Percentiles rank a stretch among this genome's conserved stretches.
Evolutionary conservation across 2,329 filamentous ascomycete species (phyloP).

Genomic region (Westerdykella aurantiaca): DNA sequence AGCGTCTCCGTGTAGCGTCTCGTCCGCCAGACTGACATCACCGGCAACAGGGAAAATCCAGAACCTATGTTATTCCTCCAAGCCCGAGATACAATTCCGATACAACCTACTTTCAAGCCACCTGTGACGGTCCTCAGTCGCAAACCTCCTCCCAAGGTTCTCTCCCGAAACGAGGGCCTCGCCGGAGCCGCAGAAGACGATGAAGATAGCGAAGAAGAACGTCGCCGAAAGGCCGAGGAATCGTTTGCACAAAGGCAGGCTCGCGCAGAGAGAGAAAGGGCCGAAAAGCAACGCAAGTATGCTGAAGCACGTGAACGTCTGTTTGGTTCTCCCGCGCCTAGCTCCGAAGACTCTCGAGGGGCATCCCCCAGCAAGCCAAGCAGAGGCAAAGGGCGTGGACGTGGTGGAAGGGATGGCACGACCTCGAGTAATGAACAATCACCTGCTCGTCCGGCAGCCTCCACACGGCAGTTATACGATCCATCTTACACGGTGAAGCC

Average conservation of each 20-base stretch:
- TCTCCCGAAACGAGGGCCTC: slow-evolving; percentile 50
- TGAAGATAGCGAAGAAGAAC: slow-evolving; percentile 62
- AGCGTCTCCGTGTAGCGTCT: background rate
- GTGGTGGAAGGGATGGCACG: slow-evolving; percentile 35
- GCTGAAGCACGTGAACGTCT: slow-evolving; percentile 83
- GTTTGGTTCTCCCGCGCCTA: slow-evolving; percentile 57
- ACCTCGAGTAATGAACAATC: slow-evolving; percentile 35
- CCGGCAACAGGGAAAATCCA: slow-evolving; percentile 58
- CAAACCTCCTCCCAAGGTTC: slow-evolving; percentile 61
- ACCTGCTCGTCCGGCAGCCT: slow-evolving; percentile 23
- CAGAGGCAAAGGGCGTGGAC: slow-evolving; percentile 34
- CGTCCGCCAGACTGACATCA: slow-evolving; percentile 11
- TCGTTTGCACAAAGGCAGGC: slow-evolving; percentile 72
- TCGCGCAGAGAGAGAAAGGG: slow-evolving; percentile 70
- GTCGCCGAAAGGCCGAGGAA: slow-evolving; percentile 55
- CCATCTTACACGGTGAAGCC: slow-evolving; percentile 65
- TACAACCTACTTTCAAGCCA: slow-evolving; percentile 70
- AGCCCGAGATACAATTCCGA: slow-evolving; percentile 56
- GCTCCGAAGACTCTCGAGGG: slow-evolving; percentile 31
- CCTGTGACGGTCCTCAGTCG: slow-evolving; percentile 79
- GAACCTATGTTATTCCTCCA: slow-evolving; percentile 72
- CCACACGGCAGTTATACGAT: slow-evolving; percentile 65
- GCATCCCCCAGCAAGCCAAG: slow-evolving; percentile 29
- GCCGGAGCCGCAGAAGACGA: slow-evolving; percentile 44
- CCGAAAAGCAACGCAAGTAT: slow-evolving; percentile 87